Conservation (phyloP, 495 filamentous ascomycete species). For the Evansstolkia leycettana region DNA sequence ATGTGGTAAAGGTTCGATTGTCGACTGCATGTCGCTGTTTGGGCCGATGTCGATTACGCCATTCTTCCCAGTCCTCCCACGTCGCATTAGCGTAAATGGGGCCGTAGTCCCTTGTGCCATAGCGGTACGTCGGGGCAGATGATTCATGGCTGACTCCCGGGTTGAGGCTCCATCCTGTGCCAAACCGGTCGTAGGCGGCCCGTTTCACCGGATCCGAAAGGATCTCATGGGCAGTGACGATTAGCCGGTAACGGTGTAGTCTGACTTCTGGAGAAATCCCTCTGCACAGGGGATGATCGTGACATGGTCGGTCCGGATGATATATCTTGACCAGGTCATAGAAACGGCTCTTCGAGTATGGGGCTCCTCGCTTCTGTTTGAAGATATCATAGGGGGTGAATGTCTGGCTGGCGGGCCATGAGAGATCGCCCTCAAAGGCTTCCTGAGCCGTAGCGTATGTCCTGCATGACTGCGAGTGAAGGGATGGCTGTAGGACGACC, state of each 20-base stretch:
- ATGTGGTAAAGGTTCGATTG: conserved; percentile 58
- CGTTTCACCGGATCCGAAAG: conserved; percentile 74
- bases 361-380: conserved; percentile 41
- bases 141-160: conserved; percentile 7
- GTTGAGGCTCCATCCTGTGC: conserved; percentile 61
- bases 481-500: neutral
- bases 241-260: conserved; percentile 75
- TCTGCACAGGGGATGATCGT: conserved; percentile 34
- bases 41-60: conserved; percentile 49
- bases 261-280: conserved; percentile 42
- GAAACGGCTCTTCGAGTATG: conserved; percentile 74
- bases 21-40: conserved; percentile 52
- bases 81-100: conserved; percentile 72
- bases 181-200: conserved; percentile 68
- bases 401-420: conserved; percentile 22
- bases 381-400: conserved; percentile 91
- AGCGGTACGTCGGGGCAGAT: conserved; percentile 5
- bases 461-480: conserved; percentile 4
- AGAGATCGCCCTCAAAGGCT: conserved; percentile 12
- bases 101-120: conserved; percentile 19
- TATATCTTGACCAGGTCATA: conserved; percentile 91
- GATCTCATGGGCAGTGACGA: conserved; percentile 78
- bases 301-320: conserved; percentile 66
- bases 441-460: conserved; percentile 22
- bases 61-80: conserved; percentile 97